These are phyloP conservation scores for Sclerotinia nivalis DNA, from an alignment of 2,329 filamentous ascomycete genomes.

Conservation along the genomic window DNA sequence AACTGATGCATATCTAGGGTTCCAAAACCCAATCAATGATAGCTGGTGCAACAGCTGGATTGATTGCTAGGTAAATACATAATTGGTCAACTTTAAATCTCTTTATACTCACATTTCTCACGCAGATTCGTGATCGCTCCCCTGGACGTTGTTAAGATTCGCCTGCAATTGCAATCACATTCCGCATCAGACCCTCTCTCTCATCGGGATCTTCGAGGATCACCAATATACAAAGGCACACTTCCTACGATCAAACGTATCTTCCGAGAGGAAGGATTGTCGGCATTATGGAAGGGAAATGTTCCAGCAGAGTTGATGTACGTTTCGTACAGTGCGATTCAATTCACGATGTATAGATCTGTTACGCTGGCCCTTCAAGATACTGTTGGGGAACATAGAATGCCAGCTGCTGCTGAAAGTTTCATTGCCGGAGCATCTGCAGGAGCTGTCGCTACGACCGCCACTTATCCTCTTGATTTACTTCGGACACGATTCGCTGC, in stretches of 20 bases:
- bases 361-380: conserved; percentile 63
- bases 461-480: conserved; percentile 91
- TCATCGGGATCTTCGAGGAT: conserved; percentile 49
- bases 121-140: conserved; percentile 86
- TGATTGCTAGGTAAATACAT: conserved; percentile 72
- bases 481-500: conserved; percentile 95
- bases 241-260: conserved; percentile 76
- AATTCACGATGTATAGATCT: conserved; percentile 86
- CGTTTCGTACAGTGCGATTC: conserved; percentile 82
- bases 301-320: conserved; percentile 94
- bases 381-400: conserved; percentile 42
- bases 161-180: conserved; percentile 89
- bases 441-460: conserved; percentile 77
- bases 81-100: not conserved
- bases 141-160: conserved; percentile 97
- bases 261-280: conserved; percentile 75
- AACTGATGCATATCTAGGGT: conserved; percentile 49
- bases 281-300: conserved; percentile 95
- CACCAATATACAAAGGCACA: conserved; percentile 70
- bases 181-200: conserved; percentile 70
- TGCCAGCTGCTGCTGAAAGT: conserved; percentile 70
- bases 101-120: conserved; percentile 20
- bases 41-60: conserved; percentile 72
- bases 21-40: conserved; percentile 65
- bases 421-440: conserved; percentile 83